Evolutionary conservation across 768 basidiomycete genomes (phyloP).

Genomic region (Suillus alpinus): DNA sequence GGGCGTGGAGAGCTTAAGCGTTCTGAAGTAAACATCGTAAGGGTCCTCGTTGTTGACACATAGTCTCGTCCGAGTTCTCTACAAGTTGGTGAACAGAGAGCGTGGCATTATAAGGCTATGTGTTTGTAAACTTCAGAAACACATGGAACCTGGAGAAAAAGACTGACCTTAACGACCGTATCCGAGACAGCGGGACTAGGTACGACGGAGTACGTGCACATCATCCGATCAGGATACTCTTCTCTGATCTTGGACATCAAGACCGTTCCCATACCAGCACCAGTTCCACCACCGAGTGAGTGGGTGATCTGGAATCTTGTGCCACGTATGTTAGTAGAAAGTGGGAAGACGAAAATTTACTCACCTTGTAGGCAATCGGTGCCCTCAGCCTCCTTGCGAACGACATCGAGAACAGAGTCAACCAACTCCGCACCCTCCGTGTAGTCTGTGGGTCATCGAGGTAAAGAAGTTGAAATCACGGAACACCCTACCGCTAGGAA

Average conservation of each 20-base stretch:
- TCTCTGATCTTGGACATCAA: slow-evolving; percentile 98
- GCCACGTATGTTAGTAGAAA: slow-evolving; percentile 6
- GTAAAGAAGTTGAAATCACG: no score
- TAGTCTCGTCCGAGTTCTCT: slow-evolving; percentile 98
- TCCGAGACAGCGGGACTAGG: slow-evolving; percentile 97
- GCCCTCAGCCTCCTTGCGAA: slow-evolving; percentile 97
- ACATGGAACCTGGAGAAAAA: not conserved
- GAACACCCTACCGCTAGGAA: slow-evolving; percentile 14
- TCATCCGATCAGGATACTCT: slow-evolving; percentile 99
- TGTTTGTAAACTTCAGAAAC: slow-evolving; percentile 1
- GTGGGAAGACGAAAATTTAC: slow-evolving; percentile 16
- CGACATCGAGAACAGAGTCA: slow-evolving; percentile 27
- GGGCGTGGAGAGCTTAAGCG: slow-evolving; percentile 94
- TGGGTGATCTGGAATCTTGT: slow-evolving; percentile 98
- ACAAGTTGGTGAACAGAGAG: slow-evolving; percentile 98
- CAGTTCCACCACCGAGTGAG: slow-evolving; percentile 98
- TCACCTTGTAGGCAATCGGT: slow-evolving; percentile 94
- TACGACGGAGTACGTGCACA: slow-evolving; percentile 99
- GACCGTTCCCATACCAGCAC: slow-evolving; percentile 99
- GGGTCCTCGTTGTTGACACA: slow-evolving; percentile 99
- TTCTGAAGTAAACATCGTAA: slow-evolving; percentile 98
- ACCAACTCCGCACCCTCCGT: no score
- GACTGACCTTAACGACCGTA: slow-evolving; percentile 88
- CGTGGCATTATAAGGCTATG: slow-evolving; percentile 95
- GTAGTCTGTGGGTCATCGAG: no score